Evolutionary conservation across 2,329 filamentous ascomycete species (phyloP).

Genomic region (Penicillium sp.): DNA sequence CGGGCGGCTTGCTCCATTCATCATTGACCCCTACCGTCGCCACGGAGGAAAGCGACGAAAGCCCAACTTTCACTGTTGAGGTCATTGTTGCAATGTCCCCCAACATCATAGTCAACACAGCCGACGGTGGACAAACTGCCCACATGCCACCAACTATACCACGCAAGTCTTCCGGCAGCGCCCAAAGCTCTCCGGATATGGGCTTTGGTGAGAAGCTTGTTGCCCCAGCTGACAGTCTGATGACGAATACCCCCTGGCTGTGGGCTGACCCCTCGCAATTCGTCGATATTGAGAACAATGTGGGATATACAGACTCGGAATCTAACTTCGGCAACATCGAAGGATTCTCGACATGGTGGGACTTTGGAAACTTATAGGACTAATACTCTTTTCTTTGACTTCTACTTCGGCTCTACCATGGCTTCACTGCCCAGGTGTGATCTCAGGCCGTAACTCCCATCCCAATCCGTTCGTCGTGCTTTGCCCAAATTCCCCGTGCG

Average conservation of each 20-base stretch:
- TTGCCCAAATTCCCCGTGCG: slow-evolving; percentile 9
- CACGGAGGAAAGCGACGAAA: slow-evolving; percentile 37
- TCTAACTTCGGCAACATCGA: slow-evolving; percentile 32
- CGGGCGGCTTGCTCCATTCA: slow-evolving; percentile 45
- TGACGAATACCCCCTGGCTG: slow-evolving; percentile 39
- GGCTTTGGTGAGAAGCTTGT: slow-evolving; percentile 28
- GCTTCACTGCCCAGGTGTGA: neutral
- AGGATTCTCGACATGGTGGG: slow-evolving; percentile 39
- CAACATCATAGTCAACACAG: slow-evolving; percentile 55
- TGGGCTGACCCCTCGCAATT: slow-evolving; percentile 37
- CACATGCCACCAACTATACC: slow-evolving; percentile 39
- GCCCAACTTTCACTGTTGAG: slow-evolving; percentile 44
- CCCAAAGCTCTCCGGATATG: slow-evolving; percentile 12
- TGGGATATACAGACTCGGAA: slow-evolving; percentile 32
- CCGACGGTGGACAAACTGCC: slow-evolving; percentile 54
- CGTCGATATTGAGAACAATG: slow-evolving; percentile 31
- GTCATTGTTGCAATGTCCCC: slow-evolving; percentile 56
- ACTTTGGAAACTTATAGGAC: slow-evolving; percentile 37
- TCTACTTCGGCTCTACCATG: slow-evolving; percentile 13
- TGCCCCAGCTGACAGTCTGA: slow-evolving; percentile 36
- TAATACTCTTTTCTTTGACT: slow-evolving; percentile 27
- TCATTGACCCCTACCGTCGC: slow-evolving; percentile 41
- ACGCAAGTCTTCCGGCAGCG: slow-evolving; percentile 9
- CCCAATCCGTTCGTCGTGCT: neutral
- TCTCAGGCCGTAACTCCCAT: slow-evolving; percentile 6